Conservation (phyloP, 768 basidiomycete genomes). For the Boletus tomentosulus region DNA sequence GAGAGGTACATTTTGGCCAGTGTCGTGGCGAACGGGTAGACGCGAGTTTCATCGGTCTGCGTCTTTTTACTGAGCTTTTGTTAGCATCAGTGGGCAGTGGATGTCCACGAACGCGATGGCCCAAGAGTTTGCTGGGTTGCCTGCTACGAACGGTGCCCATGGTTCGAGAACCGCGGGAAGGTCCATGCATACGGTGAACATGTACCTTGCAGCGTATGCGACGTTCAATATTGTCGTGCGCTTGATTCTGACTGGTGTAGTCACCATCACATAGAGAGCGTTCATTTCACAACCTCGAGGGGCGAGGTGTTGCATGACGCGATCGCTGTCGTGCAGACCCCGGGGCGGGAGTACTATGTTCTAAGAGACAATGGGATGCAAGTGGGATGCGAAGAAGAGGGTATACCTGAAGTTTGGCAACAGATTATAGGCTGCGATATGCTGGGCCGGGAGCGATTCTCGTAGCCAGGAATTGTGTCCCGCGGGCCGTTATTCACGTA, state of each 20-base stretch:
- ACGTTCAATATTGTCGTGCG: not conserved
- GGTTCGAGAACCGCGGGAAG: conserved; percentile 17
- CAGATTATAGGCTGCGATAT: conserved; percentile 47
- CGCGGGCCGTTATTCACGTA: not conserved
- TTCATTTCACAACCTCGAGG: conserved; percentile 52
- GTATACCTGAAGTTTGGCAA: conserved; percentile 61
- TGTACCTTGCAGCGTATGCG: conserved; percentile 67
- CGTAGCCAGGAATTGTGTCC: not conserved
- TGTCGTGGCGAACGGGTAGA: conserved; percentile 67
- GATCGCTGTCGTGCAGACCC: conserved; percentile 68
- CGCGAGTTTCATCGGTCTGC: not conserved
- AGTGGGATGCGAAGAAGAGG: conserved; percentile 73
- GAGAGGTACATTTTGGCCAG: conserved; percentile 64
- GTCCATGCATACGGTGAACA: conserved; percentile 43
- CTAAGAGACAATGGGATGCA: conserved; percentile 75
- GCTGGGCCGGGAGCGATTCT: conserved; percentile 2
- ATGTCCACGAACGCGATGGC: conserved; percentile 69
- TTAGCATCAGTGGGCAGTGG: conserved; percentile 65
- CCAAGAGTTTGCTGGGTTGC: conserved; percentile 59
- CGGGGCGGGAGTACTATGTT: conserved; percentile 61
- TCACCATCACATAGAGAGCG: conserved; percentile 72
- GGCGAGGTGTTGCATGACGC: conserved; percentile 52
- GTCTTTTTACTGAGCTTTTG: conserved; percentile 5
- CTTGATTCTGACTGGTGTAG: conserved; percentile 32
- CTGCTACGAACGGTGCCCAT: conserved; percentile 8